Evolutionary conservation across 73 alveolate genomes (phyloP).

Genomic region (Paramecium biaurelia): DNA sequence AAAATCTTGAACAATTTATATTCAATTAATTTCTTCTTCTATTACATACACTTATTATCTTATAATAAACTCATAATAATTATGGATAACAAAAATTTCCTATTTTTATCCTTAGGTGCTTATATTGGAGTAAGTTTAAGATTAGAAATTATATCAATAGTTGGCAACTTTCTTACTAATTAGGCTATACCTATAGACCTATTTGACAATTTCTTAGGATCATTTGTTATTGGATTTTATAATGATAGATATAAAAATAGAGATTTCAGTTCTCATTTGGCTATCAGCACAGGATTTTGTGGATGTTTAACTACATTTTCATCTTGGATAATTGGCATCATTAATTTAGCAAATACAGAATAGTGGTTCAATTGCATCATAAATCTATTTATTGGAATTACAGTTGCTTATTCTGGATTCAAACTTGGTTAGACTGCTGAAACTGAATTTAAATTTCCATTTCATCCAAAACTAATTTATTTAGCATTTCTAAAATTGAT

Average conservation of each 20-base stretch:
- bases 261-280: not conserved
- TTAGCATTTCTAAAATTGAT: not conserved
- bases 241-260: not conserved
- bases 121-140: not conserved
- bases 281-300: constrained; percentile 15
- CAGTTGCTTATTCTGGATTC: not conserved
- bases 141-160: not conserved
- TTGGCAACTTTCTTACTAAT: not conserved
- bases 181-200: not conserved
- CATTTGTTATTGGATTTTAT: constrained; percentile 27
- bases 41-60: not conserved
- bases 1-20: too few species aligned
- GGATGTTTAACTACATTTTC: constrained; percentile 41
- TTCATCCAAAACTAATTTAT: not conserved
- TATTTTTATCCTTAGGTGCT: not conserved
- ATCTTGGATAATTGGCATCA: not conserved
- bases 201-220: not conserved
- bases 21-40: not conserved
- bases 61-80: not conserved
- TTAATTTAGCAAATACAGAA: not conserved
- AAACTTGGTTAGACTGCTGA: not conserved
- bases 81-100: not conserved
- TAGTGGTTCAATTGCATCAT: not conserved
- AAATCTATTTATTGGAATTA: not conserved
- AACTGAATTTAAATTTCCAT: not conserved